Evolutionary conservation across 1,284 basidiomycete species (phyloP), one percentile per base, ranked within the genome.

Genomic region (Ganoderma lingzhi): DNA sequence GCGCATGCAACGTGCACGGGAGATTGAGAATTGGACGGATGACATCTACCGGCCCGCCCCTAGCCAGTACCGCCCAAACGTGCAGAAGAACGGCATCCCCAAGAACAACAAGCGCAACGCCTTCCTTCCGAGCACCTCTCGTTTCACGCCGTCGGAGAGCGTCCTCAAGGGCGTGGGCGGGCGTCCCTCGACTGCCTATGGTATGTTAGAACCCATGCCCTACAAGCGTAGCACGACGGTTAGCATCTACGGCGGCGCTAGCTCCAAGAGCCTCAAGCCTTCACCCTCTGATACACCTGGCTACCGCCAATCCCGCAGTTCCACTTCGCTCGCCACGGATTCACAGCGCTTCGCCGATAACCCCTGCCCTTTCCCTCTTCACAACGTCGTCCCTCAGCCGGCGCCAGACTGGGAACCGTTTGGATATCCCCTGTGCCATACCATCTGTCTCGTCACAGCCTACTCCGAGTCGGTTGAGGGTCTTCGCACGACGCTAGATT

Each of bases 391-490:
- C 15, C 94, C 95, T 1, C 98, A 99, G 78, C 98, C 98, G 12
- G 87, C 95, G 19, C 84, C 89, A 0, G 96, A 98, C 78, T 97
- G 90, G 76, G 94, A 98, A 81, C 97, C 98, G 0, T 99, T 98
- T 86, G 94, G 95, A 76, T 99, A 96, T 87, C 96, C 96, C 0
- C 89, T 99, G 32, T 94, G 91, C 2, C 96, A 99, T 80, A 92
- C 95, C 6, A 96, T 99, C 75, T 96, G 96, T 78, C 90, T 99
- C 41, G 98, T 99, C 72, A 99, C 98, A 0, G 98, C 98, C 2
- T 99, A 99, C 80, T 98, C 97, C 1, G 97, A 99, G 82, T 97
- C 96, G 2, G 88, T 97, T 41, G 97, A 98, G 80, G 98, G 98
- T 85, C 86, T 99, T 3, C 90, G 97, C 48, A 99, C 98, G 9